A percentile compares a stretch with the other conserved stretches of the same genome.
phyloP scores from a whole-genome alignment of 129 eudicot genomes.

The Chrysanthemum seticuspe region DNA sequence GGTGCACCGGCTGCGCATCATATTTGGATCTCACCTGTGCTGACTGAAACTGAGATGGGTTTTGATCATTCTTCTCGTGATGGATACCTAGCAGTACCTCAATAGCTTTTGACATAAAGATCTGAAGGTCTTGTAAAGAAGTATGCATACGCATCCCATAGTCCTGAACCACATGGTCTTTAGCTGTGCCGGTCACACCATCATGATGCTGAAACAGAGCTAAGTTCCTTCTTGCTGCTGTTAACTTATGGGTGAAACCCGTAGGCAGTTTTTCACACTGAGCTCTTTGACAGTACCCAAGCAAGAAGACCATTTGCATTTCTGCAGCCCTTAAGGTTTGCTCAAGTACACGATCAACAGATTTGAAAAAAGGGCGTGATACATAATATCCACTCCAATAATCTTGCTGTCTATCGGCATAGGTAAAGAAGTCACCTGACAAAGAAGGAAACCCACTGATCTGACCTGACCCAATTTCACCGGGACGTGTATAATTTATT shows the following conservation, averaged over 20 bases:
- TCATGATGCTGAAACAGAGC: slow-evolving; percentile 99
- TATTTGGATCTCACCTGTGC: slow-evolving; percentile 83
- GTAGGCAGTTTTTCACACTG: slow-evolving; percentile 92
- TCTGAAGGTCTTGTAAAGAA: slow-evolving; percentile 80
- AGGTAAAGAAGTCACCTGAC: slow-evolving; percentile 95
- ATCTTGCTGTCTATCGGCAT: slow-evolving; percentile 93
- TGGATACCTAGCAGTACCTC: slow-evolving; percentile 82
- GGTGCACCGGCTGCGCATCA: slow-evolving; percentile 81
- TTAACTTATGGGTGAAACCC: slow-evolving; percentile 74
- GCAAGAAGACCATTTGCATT: slow-evolving; percentile 74
- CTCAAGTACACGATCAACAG: slow-evolving; percentile 96
- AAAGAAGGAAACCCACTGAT: slow-evolving; percentile 88
- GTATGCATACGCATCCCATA: slow-evolving; percentile 94
- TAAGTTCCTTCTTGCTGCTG: slow-evolving; percentile 88
- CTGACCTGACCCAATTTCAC: slow-evolving; percentile 88
- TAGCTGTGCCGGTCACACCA: slow-evolving; percentile 98
- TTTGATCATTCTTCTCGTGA: slow-evolving; percentile 69
- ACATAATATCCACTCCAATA: slow-evolving; percentile 99
- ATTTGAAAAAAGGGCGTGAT: slow-evolving; percentile 95
- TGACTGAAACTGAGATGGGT: slow-evolving; percentile 73
- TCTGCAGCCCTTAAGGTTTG: slow-evolving; percentile 95
- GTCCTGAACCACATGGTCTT: slow-evolving; percentile 95
- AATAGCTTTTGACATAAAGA: slow-evolving; percentile 93
- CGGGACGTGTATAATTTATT: slow-evolving; percentile 72
- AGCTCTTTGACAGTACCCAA: slow-evolving; percentile 81